Percentiles rank a stretch among this genome's conserved stretches.
phyloP scores from a whole-genome alignment of 2,329 filamentous ascomycete species.

The Bipolaris gigantea region DNA sequence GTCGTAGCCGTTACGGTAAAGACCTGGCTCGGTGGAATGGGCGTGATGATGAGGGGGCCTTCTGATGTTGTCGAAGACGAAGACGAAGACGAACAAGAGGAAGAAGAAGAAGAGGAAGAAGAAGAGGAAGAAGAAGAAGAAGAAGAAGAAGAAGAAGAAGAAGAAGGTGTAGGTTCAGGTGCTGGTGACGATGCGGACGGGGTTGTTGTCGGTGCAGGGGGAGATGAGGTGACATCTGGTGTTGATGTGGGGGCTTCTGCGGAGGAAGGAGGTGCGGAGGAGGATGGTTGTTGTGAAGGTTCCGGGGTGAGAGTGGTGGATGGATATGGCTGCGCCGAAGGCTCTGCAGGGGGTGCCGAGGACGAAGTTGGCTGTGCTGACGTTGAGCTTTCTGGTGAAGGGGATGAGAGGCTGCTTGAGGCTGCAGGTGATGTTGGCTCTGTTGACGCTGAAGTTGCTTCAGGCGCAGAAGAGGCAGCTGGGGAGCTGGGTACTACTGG shows the following conservation, averaged over 20 bases:
- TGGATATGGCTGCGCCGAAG: background rate
- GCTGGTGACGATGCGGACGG: constrained; percentile 1
- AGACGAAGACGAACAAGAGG: background rate
- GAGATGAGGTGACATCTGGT: background rate
- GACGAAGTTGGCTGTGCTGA: background rate
- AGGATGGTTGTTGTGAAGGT: background rate
- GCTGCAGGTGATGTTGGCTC: background rate
- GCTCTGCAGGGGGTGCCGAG: background rate
- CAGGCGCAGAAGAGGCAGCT: background rate
- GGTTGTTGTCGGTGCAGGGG: background rate
- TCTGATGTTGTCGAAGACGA: constrained; percentile 23
- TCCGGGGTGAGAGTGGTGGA: background rate
- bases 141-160: background rate
- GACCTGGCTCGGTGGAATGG: constrained; percentile 36
- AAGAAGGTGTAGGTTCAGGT: constrained; percentile 2
- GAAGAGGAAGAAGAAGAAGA: constrained; percentile 4
- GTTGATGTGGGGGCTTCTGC: background rate
- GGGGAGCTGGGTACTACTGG: constrained; percentile 1
- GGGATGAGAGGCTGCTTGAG: background rate
- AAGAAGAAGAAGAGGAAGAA: constrained; percentile 2
- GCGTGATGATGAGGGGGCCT: constrained; percentile 37
- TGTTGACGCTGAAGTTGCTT: background rate
- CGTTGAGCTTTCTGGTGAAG: constrained; percentile 1
- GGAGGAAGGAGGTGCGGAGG: background rate
- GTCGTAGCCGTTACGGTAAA: constrained; percentile 40